A percentile compares a stretch with the other conserved stretches of the same genome.
Evolutionary conservation across 2,329 filamentous ascomycete species (phyloP).

Genomic region (Nothophaeocryptopus gaeumannii): DNA sequence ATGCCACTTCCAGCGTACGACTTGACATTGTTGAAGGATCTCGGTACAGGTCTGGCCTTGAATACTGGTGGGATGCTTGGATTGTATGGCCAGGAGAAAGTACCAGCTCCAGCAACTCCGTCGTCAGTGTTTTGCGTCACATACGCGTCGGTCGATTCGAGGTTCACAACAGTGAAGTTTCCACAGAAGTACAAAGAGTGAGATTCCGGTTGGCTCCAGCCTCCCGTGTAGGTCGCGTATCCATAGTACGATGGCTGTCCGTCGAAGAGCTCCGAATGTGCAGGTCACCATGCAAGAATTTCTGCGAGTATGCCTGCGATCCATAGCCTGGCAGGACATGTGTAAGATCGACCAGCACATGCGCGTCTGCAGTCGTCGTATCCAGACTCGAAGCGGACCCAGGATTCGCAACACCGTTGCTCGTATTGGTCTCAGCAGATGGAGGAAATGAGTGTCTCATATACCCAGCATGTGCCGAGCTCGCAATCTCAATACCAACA

Average conservation of each 20-base stretch:
- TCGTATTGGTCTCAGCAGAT: slow-evolving; percentile 12
- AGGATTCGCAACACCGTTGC: background rate
- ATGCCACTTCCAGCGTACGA: slow-evolving; percentile 20
- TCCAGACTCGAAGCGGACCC: background rate
- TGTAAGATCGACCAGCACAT: slow-evolving; percentile 49
- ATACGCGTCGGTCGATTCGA: slow-evolving; percentile 15
- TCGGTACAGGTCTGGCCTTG: slow-evolving; percentile 11
- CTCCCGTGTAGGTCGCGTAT: slow-evolving; percentile 48
- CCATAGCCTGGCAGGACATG: slow-evolving; percentile 47
- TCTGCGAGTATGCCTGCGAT: slow-evolving; percentile 23
- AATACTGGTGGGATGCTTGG: slow-evolving; percentile 16
- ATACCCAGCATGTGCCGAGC: slow-evolving; percentile 38
- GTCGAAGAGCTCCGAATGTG: slow-evolving; percentile 31
- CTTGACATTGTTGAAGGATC: slow-evolving; percentile 17
- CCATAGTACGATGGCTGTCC: slow-evolving; percentile 41
- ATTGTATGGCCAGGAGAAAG: slow-evolving; percentile 22
- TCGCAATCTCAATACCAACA: slow-evolving; percentile 36
- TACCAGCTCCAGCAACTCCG: slow-evolving; percentile 18
- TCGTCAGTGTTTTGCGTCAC: slow-evolving; percentile 10
- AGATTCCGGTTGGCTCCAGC: slow-evolving; percentile 45
- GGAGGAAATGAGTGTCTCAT: slow-evolving; percentile 40
- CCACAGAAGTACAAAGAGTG: slow-evolving; percentile 48
- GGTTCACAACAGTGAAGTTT: slow-evolving; percentile 23
- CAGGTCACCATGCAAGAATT: slow-evolving; percentile 19
- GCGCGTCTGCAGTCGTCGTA: slow-evolving; percentile 31